Evolutionary conservation across 257 asterid genomes (phyloP), one percentile per base, ranked within the genome.

Genomic region (Gentiana straminea): DNA sequence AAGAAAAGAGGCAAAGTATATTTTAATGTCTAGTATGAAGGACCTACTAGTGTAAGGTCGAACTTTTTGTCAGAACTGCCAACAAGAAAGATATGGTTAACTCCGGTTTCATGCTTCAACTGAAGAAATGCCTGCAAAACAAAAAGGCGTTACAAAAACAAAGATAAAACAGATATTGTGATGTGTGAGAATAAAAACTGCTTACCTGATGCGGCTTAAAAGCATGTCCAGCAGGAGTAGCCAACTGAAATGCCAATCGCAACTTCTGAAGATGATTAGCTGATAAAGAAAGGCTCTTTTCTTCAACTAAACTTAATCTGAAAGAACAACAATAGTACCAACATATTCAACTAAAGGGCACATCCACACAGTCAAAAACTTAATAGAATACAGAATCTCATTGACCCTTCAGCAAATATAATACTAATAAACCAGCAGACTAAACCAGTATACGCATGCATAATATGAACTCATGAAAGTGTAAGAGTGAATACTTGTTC

Each of bases 251-350:
- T 51, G 86, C 77, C 73, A 91, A 62, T 57, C 70, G 73, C 70
- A 91, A 69, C 80, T 87, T 87, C 84, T 91, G 98, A 59, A 91
- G 95, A 66, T 91, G 98, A 76, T 87, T 91, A 62, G 98, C 98
- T 65, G 84, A 83, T 71, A 91, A 66, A 60, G 90, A 61, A 69
- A 84, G 67, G 51, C 54, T 63, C 59, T 73, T 80, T 45, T 75
- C 70, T 33, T 84, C 84, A 33, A 80, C 76, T 61, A 91, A 73
- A 41, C 70, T 77, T 64, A 87, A 71, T 78, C 97, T 91, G 88
- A 66, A 59, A 59, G 32, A 34, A 51, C 5, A 74, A 41, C 7
- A 41, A 5, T 41, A 41, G 46, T 41, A 41, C 7, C 9, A 41
- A 39, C 8, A 39, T 2, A 39, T 39, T 4, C 2, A 39, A 39